A percentile compares a stretch with the other conserved stretches of the same genome.
These are phyloP conservation scores for Dichotomopilus funicola DNA, from an alignment of 2,329 filamentous ascomycete genomes.

Conservation along the genomic window DNA sequence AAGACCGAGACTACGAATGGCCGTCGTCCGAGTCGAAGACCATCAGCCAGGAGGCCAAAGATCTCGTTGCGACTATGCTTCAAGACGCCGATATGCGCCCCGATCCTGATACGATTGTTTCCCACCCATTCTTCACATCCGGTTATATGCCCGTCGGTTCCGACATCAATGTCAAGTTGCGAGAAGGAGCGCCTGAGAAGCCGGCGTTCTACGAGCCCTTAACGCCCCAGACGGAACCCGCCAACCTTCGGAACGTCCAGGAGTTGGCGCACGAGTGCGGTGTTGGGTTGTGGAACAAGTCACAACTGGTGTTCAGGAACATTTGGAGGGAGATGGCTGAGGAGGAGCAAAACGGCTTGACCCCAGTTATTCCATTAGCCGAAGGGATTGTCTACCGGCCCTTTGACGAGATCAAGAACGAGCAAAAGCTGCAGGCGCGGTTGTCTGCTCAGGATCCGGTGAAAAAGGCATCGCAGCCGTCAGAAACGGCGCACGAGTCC, in stretches of 20 bases:
- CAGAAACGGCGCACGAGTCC: slow-evolving; percentile 30
- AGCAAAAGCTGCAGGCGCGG: slow-evolving; percentile 38
- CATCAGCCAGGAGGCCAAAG: slow-evolving; percentile 69
- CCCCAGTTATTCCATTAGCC: slow-evolving; percentile 55
- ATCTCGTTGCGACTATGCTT: slow-evolving; percentile 69
- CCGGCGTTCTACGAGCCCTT: slow-evolving; percentile 52
- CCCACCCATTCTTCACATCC: slow-evolving; percentile 71
- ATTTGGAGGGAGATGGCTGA: slow-evolving; percentile 61
- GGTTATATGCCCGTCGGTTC: slow-evolving; percentile 62
- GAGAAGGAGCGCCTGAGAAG: slow-evolving; percentile 50
- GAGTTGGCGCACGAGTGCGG: slow-evolving; percentile 53
- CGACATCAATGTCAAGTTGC: slow-evolving; percentile 53
- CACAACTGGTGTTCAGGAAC: slow-evolving; percentile 44
- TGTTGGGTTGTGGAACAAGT: slow-evolving; percentile 49
- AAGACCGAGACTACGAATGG: slow-evolving; percentile 73
- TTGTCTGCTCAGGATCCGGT: slow-evolving; percentile 17
- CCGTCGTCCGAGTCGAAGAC: slow-evolving; percentile 61
- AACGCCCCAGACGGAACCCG: slow-evolving; percentile 37
- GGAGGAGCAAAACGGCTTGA: slow-evolving; percentile 61
- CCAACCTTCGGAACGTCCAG: slow-evolving; percentile 47
- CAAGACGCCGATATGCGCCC: slow-evolving; percentile 69
- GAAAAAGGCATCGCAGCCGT: slow-evolving; percentile 12
- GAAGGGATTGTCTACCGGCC: slow-evolving; percentile 58
- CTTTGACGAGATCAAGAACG: slow-evolving; percentile 54
- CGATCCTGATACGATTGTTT: slow-evolving; percentile 69